These are phyloP conservation scores for Leccinum variicolor DNA, from an alignment of 768 basidiomycete species.

Conservation along the genomic window DNA sequence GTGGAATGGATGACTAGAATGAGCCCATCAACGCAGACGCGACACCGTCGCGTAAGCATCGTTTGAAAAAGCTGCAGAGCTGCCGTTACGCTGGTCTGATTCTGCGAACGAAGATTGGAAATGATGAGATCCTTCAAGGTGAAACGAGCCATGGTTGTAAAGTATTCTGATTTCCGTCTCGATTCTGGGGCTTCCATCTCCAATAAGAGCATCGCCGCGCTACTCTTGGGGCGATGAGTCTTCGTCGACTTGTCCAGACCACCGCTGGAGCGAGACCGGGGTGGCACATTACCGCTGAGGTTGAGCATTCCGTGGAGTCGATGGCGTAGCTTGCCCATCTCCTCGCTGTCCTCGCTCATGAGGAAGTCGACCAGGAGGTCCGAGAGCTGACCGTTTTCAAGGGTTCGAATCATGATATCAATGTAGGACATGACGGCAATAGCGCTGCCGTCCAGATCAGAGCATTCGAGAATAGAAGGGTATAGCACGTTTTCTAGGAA, in stretches of 20 bases:
- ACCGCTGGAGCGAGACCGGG: slow-evolving; percentile 29
- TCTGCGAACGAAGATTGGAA: slow-evolving; percentile 70
- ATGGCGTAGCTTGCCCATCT: slow-evolving; percentile 45
- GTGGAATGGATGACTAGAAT: slow-evolving; percentile 68
- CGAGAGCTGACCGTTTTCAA: slow-evolving; percentile 64
- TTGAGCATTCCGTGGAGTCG: slow-evolving; percentile 42
- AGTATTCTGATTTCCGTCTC: slow-evolving; percentile 71
- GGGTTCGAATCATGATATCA: slow-evolving; percentile 79
- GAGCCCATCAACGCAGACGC: slow-evolving; percentile 60
- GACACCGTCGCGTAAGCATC: slow-evolving; percentile 68
- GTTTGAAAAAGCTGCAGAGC: slow-evolving; percentile 81
- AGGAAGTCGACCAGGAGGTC: slow-evolving; percentile 76
- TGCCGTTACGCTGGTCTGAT: slow-evolving; percentile 63
- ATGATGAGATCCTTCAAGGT: slow-evolving; percentile 87
- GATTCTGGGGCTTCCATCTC: slow-evolving; percentile 80
- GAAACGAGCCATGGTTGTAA: slow-evolving; percentile 84
- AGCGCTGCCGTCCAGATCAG: slow-evolving; percentile 89
- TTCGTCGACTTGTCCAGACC: slow-evolving; percentile 42
- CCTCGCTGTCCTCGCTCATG: slow-evolving; percentile 81
- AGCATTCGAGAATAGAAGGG: slow-evolving; percentile 90
- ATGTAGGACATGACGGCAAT: slow-evolving; percentile 96
- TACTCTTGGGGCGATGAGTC: slow-evolving; percentile 69
- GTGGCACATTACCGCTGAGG: slow-evolving; percentile 34
- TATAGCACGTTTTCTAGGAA: slow-evolving; percentile 94
- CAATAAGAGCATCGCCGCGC: slow-evolving; percentile 87